Evolutionary conservation across 2,329 filamentous ascomycete species (phyloP), one percentile per base, ranked within the genome.

Genomic region (Bertia moriformis): DNA sequence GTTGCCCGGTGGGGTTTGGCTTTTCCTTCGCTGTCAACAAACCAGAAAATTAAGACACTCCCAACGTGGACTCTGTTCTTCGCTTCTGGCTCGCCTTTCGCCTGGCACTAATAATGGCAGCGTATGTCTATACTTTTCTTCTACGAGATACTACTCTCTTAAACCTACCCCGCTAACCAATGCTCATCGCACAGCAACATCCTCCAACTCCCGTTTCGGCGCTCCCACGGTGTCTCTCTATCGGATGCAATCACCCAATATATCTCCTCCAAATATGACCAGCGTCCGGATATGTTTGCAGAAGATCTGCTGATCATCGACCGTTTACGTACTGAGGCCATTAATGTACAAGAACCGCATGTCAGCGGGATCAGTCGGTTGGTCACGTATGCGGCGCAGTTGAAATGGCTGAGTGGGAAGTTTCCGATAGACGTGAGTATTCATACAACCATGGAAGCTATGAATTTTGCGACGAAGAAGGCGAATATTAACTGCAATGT

Each of bases 201-300:
- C 15, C 63, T 79, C 39, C 67, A 71, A 54, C 63, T 82, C 41
- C 76, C 77, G 7, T 81, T 82, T 54, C 72, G 76, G 40, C 69
- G 69, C 44, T 78, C 75, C 24, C 71, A 76, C 48, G 56, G 67
- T 30, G 65, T 80, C 38, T 69, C 67, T 42, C 61, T 81, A 43
- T 72, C 72, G 44, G 61, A 67, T 46, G 75, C 77, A 27, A 74
- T 82, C 55, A 76, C 73, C 46, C 69, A 76, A 47, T 81, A 82
- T 58, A 82, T 82, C 43, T 78, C 74, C 29, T 71, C 68, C 52
- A 80, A 81, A 63, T 82, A 81, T 71, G 77, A 82, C 53, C 77
- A 82, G 54, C 76, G 78, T 48, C 77, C 77, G 39, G 73, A 78
- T 51, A 78, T 78, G 66, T 82, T 82, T 53, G 62, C 68, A 32